phyloP scores from a whole-genome alignment of 331 rosid species.

The Erythrophleum ivorense region DNA sequence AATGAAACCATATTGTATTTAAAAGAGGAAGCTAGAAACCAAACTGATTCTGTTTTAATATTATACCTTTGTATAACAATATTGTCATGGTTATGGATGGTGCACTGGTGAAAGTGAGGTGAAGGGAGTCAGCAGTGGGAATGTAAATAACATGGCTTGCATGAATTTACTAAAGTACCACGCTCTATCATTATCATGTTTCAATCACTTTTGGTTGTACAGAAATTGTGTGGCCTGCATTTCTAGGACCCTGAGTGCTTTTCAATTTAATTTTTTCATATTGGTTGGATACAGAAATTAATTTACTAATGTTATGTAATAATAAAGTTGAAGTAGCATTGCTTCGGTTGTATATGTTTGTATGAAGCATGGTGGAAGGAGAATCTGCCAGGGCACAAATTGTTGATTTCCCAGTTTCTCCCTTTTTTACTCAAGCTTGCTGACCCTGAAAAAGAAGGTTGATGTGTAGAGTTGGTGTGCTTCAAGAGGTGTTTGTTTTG shows the following conservation, averaged over 20 bases:
- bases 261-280: too few relatives aligned
- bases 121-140: not conserved
- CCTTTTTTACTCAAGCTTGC: conserved; percentile 70
- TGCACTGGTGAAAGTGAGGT: not conserved
- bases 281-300: too few relatives aligned
- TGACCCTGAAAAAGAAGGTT: conserved; percentile 72
- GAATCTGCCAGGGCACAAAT: conserved; percentile 45
- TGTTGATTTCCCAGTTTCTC: conserved; percentile 53
- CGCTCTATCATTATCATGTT: too few relatives aligned
- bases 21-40: not conserved
- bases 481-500: conserved; percentile 69
- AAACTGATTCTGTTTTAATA: not conserved
- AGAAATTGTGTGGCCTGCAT: too few relatives aligned
- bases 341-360: conserved; percentile 19
- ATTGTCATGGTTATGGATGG: not conserved
- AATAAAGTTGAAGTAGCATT: too few relatives aligned
- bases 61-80: not conserved
- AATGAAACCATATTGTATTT: conserved; percentile 12
- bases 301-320: too few relatives aligned
- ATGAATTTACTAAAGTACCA: too few relatives aligned
- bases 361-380: conserved; percentile 97
- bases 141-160: not conserved
- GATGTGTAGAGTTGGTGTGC: conserved; percentile 71
- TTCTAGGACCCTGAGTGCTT: too few relatives aligned
- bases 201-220: too few relatives aligned